Conservation (phyloP, 306 rosid genomes). For the Ormosia emarginata region DNA sequence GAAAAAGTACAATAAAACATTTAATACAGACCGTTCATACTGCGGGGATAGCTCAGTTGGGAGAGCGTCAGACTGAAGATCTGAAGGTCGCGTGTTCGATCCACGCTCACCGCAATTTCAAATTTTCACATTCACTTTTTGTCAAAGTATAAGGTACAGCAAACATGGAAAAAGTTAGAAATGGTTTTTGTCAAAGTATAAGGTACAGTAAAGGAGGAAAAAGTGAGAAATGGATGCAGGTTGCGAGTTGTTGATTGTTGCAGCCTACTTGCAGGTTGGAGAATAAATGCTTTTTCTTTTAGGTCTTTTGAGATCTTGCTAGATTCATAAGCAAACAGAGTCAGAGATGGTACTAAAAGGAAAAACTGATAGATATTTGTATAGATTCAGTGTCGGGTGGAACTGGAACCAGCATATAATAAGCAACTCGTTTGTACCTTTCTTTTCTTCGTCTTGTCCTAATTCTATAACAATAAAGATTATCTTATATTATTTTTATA, state of each 20-base stretch:
- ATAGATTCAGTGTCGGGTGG: slow-evolving; percentile 5
- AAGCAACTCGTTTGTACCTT: not conserved
- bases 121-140: not conserved
- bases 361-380: not conserved
- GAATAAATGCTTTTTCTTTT: not conserved
- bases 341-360: not conserved
- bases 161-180: not conserved
- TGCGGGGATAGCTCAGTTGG: slow-evolving; percentile 88
- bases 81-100: slow-evolving; percentile 78
- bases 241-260: not conserved
- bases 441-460: not conserved
- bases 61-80: slow-evolving; percentile 88
- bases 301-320: not conserved
- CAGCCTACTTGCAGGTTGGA: too few species aligned
- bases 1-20: too few species aligned
- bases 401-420: not conserved
- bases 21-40: too few species aligned
- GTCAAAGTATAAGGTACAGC: not conserved
- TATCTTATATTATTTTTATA: too few species aligned
- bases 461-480: not conserved
- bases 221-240: not conserved
- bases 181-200: not conserved
- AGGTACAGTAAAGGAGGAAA: not conserved
- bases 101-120: slow-evolving; percentile 59
- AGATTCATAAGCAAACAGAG: slow-evolving; percentile 9